These are phyloP conservation scores for Pseudogymnoascus sp. DNA, from an alignment of 2,329 filamentous ascomycete genomes.

Conservation along the genomic window DNA sequence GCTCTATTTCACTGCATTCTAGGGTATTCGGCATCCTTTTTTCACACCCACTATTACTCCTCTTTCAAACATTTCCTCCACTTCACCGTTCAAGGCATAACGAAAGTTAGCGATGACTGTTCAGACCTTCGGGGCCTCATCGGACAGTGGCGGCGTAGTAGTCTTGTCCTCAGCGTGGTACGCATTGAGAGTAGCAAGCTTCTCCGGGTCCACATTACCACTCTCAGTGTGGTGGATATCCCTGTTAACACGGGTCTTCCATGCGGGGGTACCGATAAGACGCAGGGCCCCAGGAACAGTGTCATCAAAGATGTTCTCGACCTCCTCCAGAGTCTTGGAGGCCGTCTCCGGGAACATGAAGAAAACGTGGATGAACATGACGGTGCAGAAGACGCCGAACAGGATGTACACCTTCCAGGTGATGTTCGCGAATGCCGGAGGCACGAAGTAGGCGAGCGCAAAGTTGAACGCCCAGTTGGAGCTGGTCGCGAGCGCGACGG, in stretches of 20 bases:
- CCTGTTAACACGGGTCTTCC: constrained; percentile 23
- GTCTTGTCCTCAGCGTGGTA: constrained; percentile 11
- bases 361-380: constrained; percentile 44
- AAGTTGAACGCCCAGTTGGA: constrained; percentile 46
- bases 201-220: constrained; percentile 25
- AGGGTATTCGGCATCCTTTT: neutral
- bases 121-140: neutral
- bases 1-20: neutral
- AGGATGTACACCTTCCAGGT: constrained; percentile 46
- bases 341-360: constrained; percentile 52
- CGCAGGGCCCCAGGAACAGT: constrained; percentile 17
- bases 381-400: constrained; percentile 45
- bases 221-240: constrained; percentile 19
- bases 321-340: constrained; percentile 48
- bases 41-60: neutral
- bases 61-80: neutral
- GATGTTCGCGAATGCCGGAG: constrained; percentile 38
- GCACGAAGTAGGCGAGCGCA: constrained; percentile 42
- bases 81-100: neutral
- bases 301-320: constrained; percentile 50
- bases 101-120: neutral
- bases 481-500: constrained; percentile 45
- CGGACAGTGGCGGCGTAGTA: neutral
- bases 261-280: constrained; percentile 13
- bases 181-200: constrained; percentile 16